phyloP scores from a whole-genome alignment of 169 alveolate species.

The Eimeria praecox region DNA sequence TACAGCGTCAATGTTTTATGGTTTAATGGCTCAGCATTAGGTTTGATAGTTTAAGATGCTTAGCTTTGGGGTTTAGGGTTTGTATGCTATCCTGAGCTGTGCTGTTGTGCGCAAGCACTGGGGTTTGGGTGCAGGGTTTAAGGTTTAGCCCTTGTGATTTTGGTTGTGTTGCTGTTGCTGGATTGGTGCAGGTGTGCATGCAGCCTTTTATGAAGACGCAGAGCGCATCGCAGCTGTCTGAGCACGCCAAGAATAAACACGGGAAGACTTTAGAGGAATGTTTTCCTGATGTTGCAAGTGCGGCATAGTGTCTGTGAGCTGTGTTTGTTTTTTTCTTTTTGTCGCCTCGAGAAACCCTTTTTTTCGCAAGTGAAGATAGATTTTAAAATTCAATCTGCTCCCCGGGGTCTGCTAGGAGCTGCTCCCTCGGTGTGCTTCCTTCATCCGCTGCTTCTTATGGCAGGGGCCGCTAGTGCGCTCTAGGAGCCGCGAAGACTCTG shows the following conservation, averaged over 20 bases:
- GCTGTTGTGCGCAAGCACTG: no score
- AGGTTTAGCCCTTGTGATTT: no score
- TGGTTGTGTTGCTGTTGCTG: not conserved
- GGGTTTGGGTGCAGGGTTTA: no score
- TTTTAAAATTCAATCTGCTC: not conserved
- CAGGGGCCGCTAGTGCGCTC: not conserved
- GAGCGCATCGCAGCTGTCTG: constrained; percentile 79
- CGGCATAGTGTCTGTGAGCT: not conserved
- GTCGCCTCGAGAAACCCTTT: not conserved
- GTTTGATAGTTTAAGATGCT: not conserved
- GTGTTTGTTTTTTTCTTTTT: not conserved
- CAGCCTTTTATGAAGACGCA: constrained; percentile 83
- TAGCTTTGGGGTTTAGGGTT: not conserved
- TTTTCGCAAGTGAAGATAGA: not conserved
- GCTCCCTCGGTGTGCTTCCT: not conserved
- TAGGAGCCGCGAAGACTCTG: not conserved
- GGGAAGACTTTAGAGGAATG: constrained; percentile 67
- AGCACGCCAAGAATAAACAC: constrained; percentile 80
- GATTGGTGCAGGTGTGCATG: constrained; percentile 70
- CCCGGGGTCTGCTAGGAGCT: not conserved
- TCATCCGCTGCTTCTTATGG: not conserved
- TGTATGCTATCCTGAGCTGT: no score
- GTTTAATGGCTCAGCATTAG: not conserved
- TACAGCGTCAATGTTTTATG: not conserved
- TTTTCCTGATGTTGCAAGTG: constrained; percentile 70